These are phyloP conservation scores for Sordariomycetes sp. DNA, from an alignment of 2,329 filamentous ascomycete genomes.

Conservation along the genomic window DNA sequence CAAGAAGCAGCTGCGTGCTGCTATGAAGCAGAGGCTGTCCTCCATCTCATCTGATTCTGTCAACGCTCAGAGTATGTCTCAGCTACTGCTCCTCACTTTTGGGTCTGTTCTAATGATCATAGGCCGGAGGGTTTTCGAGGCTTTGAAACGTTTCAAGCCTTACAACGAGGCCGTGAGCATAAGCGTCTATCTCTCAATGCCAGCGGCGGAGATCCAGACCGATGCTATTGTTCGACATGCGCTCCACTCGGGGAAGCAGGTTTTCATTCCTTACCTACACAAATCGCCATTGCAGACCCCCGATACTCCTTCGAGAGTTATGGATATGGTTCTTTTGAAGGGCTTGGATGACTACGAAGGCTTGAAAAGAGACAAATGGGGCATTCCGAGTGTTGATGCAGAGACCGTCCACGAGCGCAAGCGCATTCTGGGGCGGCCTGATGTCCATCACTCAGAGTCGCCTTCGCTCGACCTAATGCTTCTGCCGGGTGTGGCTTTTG, in stretches of 20 bases:
- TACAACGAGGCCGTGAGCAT: slow-evolving; percentile 69
- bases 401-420: slow-evolving; percentile 56
- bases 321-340: slow-evolving; percentile 87
- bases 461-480: slow-evolving; percentile 72
- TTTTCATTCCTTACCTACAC: slow-evolving; percentile 88
- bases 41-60: slow-evolving; percentile 53
- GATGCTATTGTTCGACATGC: slow-evolving; percentile 74
- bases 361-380: slow-evolving; percentile 76
- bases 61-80: slow-evolving; percentile 54
- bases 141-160: slow-evolving; percentile 58
- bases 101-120: slow-evolving; percentile 3
- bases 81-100: not conserved
- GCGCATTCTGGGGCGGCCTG: slow-evolving; percentile 63
- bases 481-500: slow-evolving; percentile 90
- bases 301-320: slow-evolving; percentile 55
- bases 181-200: slow-evolving; percentile 92
- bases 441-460: slow-evolving; percentile 27
- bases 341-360: slow-evolving; percentile 69
- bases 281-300: slow-evolving; percentile 37
- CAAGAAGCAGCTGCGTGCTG: slow-evolving; percentile 66
- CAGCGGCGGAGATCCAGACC: slow-evolving; percentile 76
- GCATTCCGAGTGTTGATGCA: slow-evolving; percentile 75
- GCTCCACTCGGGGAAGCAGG: slow-evolving; percentile 65
- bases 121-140: slow-evolving; percentile 59
- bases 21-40: slow-evolving; percentile 60